These are phyloP conservation scores for Talaromyces amestolkiae DNA, from an alignment of 2,329 filamentous ascomycete genomes.

Conservation along the genomic window DNA sequence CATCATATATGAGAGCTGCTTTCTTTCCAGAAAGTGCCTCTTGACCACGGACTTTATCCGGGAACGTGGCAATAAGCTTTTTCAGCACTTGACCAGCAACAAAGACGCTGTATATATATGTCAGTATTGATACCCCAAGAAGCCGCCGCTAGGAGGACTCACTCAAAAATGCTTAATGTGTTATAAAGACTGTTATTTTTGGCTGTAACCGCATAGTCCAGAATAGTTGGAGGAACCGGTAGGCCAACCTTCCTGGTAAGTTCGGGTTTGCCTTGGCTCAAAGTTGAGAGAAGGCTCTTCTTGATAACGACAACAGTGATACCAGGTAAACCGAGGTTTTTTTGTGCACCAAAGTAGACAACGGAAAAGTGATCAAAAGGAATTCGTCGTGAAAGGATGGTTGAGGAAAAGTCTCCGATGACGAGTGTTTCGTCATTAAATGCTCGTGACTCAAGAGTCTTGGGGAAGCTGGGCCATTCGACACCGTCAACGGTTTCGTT, in stretches of 20 bases:
- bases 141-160: conserved; percentile 55
- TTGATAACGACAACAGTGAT: conserved; percentile 83
- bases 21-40: conserved; percentile 72
- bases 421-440: conserved; percentile 70
- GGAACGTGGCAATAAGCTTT: conserved; percentile 64
- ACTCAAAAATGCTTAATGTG: conserved; percentile 87
- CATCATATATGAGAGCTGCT: conserved; percentile 70
- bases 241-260: conserved; percentile 60
- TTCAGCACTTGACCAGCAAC: conserved; percentile 79
- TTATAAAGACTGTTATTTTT: conserved; percentile 97
- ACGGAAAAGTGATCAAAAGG: conserved; percentile 15
- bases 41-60: conserved; percentile 72
- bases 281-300: conserved; percentile 71
- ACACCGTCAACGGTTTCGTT: conserved; percentile 90
- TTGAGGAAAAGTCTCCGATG: conserved; percentile 90
- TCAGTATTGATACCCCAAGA: conserved; percentile 42
- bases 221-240: conserved; percentile 61
- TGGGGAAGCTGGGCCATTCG: conserved; percentile 75
- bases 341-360: conserved; percentile 68
- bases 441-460: conserved; percentile 56
- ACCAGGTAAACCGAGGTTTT: conserved; percentile 85
- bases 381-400: conserved; percentile 62
- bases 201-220: conserved; percentile 79
- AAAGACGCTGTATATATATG: conserved; percentile 5
- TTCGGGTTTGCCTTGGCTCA: conserved; percentile 38